Base-by-base conservation (phyloP, 1,139 yeast genomes). In the Pichia sp. region DNA sequence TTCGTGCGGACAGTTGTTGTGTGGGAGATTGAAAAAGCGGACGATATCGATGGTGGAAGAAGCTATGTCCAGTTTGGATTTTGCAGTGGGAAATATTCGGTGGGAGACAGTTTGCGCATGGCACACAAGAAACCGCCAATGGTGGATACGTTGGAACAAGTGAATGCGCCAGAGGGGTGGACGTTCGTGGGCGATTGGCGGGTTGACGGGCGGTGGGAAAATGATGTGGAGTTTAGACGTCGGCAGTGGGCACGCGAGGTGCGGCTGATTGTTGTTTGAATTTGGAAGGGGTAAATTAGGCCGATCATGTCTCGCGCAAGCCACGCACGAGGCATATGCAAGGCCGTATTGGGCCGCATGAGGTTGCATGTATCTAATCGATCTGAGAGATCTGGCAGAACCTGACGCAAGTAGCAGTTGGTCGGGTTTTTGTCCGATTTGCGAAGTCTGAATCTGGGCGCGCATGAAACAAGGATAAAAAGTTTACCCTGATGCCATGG, bases 51-150 rank as follows among this genome's bases (percentile, higher is more conserved):
- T 4, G 68, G 74, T 6, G 69, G 38, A 1, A 9, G 73, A 38
- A 44, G 42, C 1, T 89, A 94, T 86, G 71, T 69, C 25, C 72
- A 76, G n/a, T 73, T 73, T 60, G 61, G 72, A 16, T 79, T 66
- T 56, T 72, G 84, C 0, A 62, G 67, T 4, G 64, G 65, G 2
- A 63, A 81, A 0, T 89, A 83, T 63, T 82, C 79, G 48, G 62
- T 66, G 11, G 64, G 66, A 27, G 80, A 82, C 51, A 64, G 70
- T 3, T 65, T 61, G 18, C 70, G 96, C 51, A 60, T 71, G 24
- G 72, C 84, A 6, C 81, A 82, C 41, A 76, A 74, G 49, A 70
- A 75, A 7, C 96, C 97, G 0, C 71, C 74, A 1, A 95, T 95
- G 0, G 80, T 80, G 0, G 67, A 72, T 27, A 68, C 69, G 32